Evolutionary conservation across 805 yeast species (phyloP), one percentile per base, ranked within the genome.

Genomic region (Metschnikowia picachoensis): DNA sequence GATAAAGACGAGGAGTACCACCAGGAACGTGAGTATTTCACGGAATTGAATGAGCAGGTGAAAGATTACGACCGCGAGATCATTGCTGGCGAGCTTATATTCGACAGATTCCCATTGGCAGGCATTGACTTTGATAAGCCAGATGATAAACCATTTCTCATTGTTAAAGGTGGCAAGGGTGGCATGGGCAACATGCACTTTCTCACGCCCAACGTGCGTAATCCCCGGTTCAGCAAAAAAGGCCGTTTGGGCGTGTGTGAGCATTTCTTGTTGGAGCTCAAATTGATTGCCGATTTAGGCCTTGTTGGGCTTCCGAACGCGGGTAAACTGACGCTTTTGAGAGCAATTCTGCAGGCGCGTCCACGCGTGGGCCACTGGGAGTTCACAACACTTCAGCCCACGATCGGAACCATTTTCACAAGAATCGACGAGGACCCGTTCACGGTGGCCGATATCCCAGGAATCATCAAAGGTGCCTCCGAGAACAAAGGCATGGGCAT

Each of bases 151-250:
- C 97, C 98, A 1, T 63, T 84, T 4, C 67, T 87, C 42, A 56
- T 94, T 15, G 58, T 91, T 38, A 78, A 77, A 55, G 99, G 99
- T 36, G 99, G 99, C 9, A 73, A 75, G 51, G 98, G 98, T 16
- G 99, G 99, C 0, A 74, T 92, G 70, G 99, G 99, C 1, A 94
- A 94, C 64, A 89, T 89, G 94, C 96, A 92, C 63, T 94, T 94
- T 60, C 72, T 87, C 40, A 89, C 97, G 1, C 75, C 84, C 38
- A 79, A 81, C 41, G 82, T 94, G 47, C 78, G 97, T 49, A 92
- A 90, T 58, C 99, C 99, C 12, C 72, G 95, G 45, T 94, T 94
- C 63, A 80, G 92, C 27, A 91, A 90, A 59, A 62, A 60, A 25
- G 99, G 98, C 3, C 76, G 98, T 49, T 66, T 65, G 6, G 88